Base-by-base conservation (phyloP, 805 yeast species). In the Teunomyces kruisii region DNA sequence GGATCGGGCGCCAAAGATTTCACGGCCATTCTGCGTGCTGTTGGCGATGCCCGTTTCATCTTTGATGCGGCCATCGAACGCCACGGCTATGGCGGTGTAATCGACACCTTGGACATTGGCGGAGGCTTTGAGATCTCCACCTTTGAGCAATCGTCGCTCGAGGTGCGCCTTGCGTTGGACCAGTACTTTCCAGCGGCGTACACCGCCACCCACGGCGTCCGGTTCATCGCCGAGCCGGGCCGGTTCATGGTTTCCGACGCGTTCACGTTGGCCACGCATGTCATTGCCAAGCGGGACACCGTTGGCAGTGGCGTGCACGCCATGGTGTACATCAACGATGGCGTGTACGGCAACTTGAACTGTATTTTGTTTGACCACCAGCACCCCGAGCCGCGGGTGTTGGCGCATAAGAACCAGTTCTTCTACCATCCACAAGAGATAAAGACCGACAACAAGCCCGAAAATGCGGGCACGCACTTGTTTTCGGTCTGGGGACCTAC, bases 401-500 rank as follows among this genome's bases (percentile, higher is more conserved):
- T 91, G 48, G 73, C 80, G 38, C 83, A 81, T 50, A 64, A 72
- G 32, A 75, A 76, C 35, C 60, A 71, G 37, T 79, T 75, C 60
- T 65, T 65, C 48, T 77, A 74, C 54, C 49, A 46, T 10, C 52
- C 44, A n/a, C 42, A 45, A 39, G 48, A 36, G 32, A 29, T 29
- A 32, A 22, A 43, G 39, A 9, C 45, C 30, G 51, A 48, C 24
- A 24, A 40, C 27, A 47, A 45, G 31, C 41, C 43, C 40, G 42
- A 40, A 15, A 71, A 64, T 26, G 42, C 46, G 50, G 49, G 49
- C 48, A 61, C 64, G 33, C 57, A 64, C 51, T 64, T 63, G 36
- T 84, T 78, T 43, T 87, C 96, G 3, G 76, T 94, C 48, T 92
- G 99, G 99, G 99, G 99, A 5, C 99, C 98, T 37, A 92, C 98